A percentile compares a stretch with the other conserved stretches of the same genome.
phyloP scores from a whole-genome alignment of 163 green algal species.

The Smithsoniella earleae region DNA sequence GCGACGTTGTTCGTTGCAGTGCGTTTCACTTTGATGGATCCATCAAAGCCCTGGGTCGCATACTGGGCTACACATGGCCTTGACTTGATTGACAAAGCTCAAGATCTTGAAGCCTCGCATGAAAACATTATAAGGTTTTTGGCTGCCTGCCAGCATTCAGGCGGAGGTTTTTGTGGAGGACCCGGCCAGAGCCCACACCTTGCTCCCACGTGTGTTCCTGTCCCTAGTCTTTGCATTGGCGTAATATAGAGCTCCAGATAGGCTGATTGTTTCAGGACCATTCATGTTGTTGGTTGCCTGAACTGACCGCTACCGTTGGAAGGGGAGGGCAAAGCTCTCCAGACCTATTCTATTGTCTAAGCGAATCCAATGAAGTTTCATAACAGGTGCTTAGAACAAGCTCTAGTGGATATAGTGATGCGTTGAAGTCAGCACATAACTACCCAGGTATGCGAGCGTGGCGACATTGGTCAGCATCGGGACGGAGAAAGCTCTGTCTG shows the following conservation, averaged over 20 bases:
- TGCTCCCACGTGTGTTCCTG: conserved; percentile 77
- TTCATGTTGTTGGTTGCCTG: too few relatives aligned
- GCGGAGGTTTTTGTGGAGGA: conserved; percentile 83
- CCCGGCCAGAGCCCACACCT: conserved; percentile 85
- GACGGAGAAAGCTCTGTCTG: conserved; percentile 43
- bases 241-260: background rate
- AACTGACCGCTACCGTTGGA: too few relatives aligned
- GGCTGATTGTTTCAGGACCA: background rate
- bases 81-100: too few relatives aligned
- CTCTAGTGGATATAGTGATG: too few relatives aligned
- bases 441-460: conserved; percentile 57
- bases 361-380: background rate
- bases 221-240: conserved; percentile 39
- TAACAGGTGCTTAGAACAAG: background rate
- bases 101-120: too few relatives aligned
- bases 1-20: too few relatives aligned
- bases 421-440: background rate
- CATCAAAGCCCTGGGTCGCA: background rate
- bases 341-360: too few relatives aligned
- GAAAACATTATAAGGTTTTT: background rate
- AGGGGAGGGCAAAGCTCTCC: too few relatives aligned
- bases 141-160: conserved; percentile 54
- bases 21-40: too few relatives aligned
- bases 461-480: conserved; percentile 66
- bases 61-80: conserved; percentile 22